Conservation (phyloP, 768 basidiomycete genomes). For the Mrakia frigida region DNA sequence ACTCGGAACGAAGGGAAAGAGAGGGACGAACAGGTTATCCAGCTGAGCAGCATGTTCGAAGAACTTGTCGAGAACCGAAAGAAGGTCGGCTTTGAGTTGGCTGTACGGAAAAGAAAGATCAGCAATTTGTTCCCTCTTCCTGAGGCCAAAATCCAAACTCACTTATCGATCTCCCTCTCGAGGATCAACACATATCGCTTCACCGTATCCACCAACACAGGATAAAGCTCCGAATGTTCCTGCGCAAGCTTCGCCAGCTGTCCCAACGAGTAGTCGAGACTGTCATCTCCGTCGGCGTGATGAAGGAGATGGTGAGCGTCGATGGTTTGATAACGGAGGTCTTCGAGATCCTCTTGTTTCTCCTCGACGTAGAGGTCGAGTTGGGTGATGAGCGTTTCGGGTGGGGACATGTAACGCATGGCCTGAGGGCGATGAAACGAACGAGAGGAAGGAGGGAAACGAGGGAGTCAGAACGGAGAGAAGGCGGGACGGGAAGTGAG, state of each 20-base stretch:
- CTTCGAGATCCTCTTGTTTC: conserved; percentile 83
- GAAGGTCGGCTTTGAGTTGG: conserved; percentile 57
- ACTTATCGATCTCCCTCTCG: conserved; percentile 58
- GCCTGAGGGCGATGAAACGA: conserved; percentile 49
- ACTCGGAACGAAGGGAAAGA: no score
- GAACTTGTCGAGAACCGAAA: conserved; percentile 61
- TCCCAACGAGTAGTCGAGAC: conserved; percentile 54
- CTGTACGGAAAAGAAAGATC: conserved; percentile 44
- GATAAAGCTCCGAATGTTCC: conserved; percentile 60
- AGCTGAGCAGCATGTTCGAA: conserved; percentile 58
- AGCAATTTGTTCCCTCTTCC: background rate
- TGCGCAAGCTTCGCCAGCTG: conserved; percentile 60
- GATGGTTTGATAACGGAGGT: conserved; percentile 50
- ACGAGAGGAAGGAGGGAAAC: background rate
- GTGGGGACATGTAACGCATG: conserved; percentile 67
- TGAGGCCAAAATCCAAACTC: conserved; percentile 39
- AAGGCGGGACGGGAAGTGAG: background rate
- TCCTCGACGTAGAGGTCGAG: conserved; percentile 78
- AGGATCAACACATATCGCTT: conserved; percentile 56
- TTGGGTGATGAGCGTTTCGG: conserved; percentile 71
- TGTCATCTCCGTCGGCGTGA: background rate
- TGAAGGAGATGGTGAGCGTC: background rate
- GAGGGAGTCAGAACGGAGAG: background rate
- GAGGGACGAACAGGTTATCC: conserved; percentile 57
- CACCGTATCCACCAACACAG: conserved; percentile 58